A percentile compares a stretch with the other conserved stretches of the same genome.
phyloP scores from a whole-genome alignment of 768 basidiomycete genomes.

The Mrakia frigida region DNA sequence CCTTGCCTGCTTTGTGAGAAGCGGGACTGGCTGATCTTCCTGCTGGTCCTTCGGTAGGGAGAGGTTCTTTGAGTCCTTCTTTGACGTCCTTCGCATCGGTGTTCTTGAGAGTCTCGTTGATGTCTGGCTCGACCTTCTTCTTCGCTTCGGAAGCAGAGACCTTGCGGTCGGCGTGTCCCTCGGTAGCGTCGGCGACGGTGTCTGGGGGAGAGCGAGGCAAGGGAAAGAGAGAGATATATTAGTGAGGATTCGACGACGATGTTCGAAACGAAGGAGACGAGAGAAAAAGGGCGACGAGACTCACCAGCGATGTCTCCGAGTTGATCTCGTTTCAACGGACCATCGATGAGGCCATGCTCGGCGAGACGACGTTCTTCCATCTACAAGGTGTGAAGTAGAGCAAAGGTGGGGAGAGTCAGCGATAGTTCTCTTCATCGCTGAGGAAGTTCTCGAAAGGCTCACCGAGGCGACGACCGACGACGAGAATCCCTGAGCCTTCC shows the following conservation, averaged over 20 bases:
- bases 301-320: constrained; percentile 27
- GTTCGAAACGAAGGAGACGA: background rate
- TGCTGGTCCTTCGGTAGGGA: constrained; percentile 1
- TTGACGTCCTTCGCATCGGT: constrained; percentile 9
- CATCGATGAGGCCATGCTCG: constrained; percentile 29
- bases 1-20: background rate
- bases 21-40: background rate
- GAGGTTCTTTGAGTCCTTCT: background rate
- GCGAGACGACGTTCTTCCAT: constrained; percentile 33
- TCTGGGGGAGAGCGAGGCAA: constrained; percentile 1
- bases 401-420: background rate
- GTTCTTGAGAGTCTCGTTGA: background rate
- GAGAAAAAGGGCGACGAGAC: background rate
- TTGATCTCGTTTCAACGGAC: constrained; percentile 22
- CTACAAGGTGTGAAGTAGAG: background rate
- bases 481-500: constrained; percentile 23
- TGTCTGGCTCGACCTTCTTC: constrained; percentile 17
- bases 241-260: background rate
- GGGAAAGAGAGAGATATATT: background rate
- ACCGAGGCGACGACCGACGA: constrained; percentile 30
- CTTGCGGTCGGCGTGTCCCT: background rate
- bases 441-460: background rate
- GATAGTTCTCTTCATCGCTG: too few relatives aligned
- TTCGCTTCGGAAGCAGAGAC: constrained; percentile 10
- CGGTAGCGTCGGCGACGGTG: constrained; percentile 18